Base-by-base conservation (phyloP, 106 monocot species). In the Dactylorhiza incarnata region DNA sequence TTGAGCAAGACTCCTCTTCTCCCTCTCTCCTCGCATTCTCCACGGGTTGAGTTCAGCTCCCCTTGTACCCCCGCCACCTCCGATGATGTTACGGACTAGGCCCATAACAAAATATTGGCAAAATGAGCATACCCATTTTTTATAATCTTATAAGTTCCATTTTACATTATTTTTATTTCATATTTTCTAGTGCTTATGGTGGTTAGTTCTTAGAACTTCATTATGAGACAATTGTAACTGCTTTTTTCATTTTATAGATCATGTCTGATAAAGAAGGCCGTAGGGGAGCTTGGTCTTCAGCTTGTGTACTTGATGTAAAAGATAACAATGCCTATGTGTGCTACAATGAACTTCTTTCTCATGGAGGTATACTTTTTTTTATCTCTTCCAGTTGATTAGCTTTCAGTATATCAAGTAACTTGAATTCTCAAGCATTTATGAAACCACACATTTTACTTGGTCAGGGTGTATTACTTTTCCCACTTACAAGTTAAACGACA, bases 281-380 rank as follows among this genome's bases (percentile, higher is more conserved):
- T 24, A 83, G 81, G 81, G 86, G 84, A 66, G 84, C 81, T 15
- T 93, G 93, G 96, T 93, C 86, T 86, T 86, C 90, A 74, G 96
- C 89, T 50, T 79, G 68, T 26, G 93, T 97, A 80, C 71, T 91
- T 73, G 84, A 91, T 56, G 48, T 97, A 48, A 85, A 87, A 80
- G 89, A 89, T 82, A 74, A 78, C 55, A 87, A 87, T 81, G 91
- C 86, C 53, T 84, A 75, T 76, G 81, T 97, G 26, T 81, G 81
- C 82, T 93, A 85, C 72, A 82, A 85, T 50, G 83, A 91, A 66
- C 78, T 81, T 74, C 79, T 75, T 75, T 24, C 74, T 58, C 75
- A 86, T 72, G 79, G 87, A 86, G 93, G 91, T 93, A 88, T 5
- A 26, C 2, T 16, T 75, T 65, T 6, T 65, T 49, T 16, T 7